Evolutionary conservation across 1,284 basidiomycete species (phyloP).

Genomic region (Somion occarium): DNA sequence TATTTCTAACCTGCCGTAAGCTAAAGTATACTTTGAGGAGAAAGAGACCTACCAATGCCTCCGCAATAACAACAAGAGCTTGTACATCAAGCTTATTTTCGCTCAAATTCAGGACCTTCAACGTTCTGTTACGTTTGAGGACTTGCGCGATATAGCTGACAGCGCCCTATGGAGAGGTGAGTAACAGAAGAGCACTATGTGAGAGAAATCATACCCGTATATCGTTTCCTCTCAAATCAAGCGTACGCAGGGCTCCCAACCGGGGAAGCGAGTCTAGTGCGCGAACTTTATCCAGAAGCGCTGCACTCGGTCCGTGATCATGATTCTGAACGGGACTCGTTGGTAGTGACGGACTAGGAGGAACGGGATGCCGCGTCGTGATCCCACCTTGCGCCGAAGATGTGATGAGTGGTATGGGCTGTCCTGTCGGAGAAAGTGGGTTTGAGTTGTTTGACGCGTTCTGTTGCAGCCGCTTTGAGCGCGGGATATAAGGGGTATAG

Average conservation of each 20-base stretch:
- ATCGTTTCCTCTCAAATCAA: slow-evolving; percentile 92
- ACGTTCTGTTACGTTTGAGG: slow-evolving; percentile 90
- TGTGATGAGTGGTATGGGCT: slow-evolving; percentile 66
- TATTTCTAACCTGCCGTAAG: slow-evolving; percentile 65
- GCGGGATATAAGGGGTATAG: slow-evolving; percentile 78
- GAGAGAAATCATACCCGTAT: slow-evolving; percentile 57
- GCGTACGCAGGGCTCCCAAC: slow-evolving; percentile 79
- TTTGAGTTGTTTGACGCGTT: slow-evolving; percentile 30
- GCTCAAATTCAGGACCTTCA: slow-evolving; percentile 90
- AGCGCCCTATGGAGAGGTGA: slow-evolving; percentile 47
- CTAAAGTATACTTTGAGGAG: slow-evolving; percentile 5
- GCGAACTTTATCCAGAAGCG: slow-evolving; percentile 73
- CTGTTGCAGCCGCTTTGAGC: slow-evolving; percentile 42
- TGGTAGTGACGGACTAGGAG: slow-evolving; percentile 15
- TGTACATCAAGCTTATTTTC: slow-evolving; percentile 90
- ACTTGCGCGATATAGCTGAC: slow-evolving; percentile 93
- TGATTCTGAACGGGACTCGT: slow-evolving; percentile 15
- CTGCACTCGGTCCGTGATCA: slow-evolving; percentile 61
- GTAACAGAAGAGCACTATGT: slow-evolving; percentile 1
- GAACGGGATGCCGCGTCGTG: slow-evolving; percentile 57
- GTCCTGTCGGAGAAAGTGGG: slow-evolving; percentile 51
- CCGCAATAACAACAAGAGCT: slow-evolving; percentile 80
- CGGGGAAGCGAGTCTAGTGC: slow-evolving; percentile 83
- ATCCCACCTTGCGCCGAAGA: slow-evolving; percentile 76
- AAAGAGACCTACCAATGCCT: slow-evolving; percentile 67